These are phyloP conservation scores for Aspergillus flavus DNA, from an alignment of 2,329 filamentous ascomycete genomes.

Conservation along the genomic window DNA sequence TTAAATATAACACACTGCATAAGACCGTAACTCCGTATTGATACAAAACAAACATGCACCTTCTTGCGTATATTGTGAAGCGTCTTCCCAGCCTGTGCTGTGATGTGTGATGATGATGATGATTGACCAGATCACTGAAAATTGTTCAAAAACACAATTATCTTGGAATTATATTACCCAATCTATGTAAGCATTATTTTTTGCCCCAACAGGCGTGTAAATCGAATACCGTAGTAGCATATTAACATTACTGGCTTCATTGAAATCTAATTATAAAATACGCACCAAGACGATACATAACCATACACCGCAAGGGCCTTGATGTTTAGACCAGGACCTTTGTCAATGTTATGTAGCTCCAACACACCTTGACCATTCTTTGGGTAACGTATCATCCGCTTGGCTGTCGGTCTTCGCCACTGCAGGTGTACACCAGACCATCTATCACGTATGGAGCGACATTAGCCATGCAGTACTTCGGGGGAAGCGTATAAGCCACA, in stretches of 20 bases:
- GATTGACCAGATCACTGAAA: not conserved
- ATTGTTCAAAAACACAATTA: not conserved
- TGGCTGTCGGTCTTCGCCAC: not conserved
- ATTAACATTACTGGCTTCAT: not conserved
- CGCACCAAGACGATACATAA: not conserved
- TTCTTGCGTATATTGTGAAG: not conserved
- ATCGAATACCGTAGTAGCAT: not conserved
- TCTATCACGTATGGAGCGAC: not conserved
- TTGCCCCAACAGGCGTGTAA: not conserved
- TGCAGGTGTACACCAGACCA: not conserved
- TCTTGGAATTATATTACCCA: not conserved
- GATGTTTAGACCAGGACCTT: not conserved
- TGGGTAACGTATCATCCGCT: not conserved
- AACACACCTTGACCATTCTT: not conserved
- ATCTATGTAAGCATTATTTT: not conserved
- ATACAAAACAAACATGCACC: not conserved
- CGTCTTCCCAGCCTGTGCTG: no score
- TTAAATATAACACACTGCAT: not conserved
- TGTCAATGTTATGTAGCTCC: not conserved
- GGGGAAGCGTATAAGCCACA: no score
- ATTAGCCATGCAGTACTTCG: not conserved
- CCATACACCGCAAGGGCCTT: not conserved
- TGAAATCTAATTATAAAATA: not conserved
- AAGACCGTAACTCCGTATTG: not conserved
- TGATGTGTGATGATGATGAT: no score